Base-by-base conservation (phyloP, 345 rosid species). In the Eucalyptus shirleyi region DNA sequence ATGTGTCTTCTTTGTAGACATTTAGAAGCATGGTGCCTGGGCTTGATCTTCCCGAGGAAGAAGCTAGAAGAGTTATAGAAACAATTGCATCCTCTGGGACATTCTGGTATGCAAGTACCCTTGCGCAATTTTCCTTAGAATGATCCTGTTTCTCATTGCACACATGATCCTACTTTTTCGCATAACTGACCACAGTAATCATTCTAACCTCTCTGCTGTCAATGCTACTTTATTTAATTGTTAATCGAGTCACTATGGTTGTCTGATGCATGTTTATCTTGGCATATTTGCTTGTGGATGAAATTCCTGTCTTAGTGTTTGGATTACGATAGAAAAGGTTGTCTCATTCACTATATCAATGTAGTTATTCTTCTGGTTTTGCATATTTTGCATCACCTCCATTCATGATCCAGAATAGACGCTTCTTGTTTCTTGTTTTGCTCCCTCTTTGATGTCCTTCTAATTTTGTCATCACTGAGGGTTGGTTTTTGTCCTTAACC, bases 61-160 rank as follows among this genome's bases (percentile, higher is more conserved):
- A 95, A 86, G 87, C 92, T 55, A 89, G 92, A 80, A 87, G 92
- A 51, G 86, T 93, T 87, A 89, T 97, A 77, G 94, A 95, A 94
- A 92, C 93, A 89, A 94, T 96, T 92, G 96, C 98, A 77, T 93
- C 97, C 88, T 95, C 96, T 1, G 99, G 99, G 82, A 95, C 93
- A 87, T 96, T 95, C 93, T 94, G 98, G 99, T 97, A 91, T 77
- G 30, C 85, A 77, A 40, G 85, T 40, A 12, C 24, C 47, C 24
- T 77, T 16, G 16, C 5, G 16, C 47, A 77, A 40, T 77, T 77
- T 77, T 77, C 85, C 85, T 77, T 77, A 7, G 16, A 77, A 40
- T 42, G 30, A 12, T 77, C 85, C 30, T 21, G 47, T 77, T 40
- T 77, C 47, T 77, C 28, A 21, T 77, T 40, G 83, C 83, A 37